phyloP scores from a whole-genome alignment of 192 early-diverging fungal genomes.

The Paraglomus occultum region DNA sequence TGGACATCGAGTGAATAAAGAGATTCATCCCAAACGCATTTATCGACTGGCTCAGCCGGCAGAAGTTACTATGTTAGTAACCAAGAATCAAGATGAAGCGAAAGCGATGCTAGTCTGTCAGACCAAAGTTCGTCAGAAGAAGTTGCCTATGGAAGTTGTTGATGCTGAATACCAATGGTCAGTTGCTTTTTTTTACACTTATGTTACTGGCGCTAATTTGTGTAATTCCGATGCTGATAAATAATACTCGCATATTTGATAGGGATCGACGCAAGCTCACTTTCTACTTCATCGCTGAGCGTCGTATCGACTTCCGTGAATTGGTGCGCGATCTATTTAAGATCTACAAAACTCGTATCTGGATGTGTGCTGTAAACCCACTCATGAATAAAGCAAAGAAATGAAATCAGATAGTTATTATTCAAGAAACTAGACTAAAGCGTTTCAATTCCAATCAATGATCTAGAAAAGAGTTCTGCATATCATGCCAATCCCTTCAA shows the following conservation, averaged over 20 bases:
- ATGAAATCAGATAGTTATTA: background rate
- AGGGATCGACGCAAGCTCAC: constrained; percentile 96
- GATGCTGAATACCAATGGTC: constrained; percentile 99
- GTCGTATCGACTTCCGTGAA: constrained; percentile 95
- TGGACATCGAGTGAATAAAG: constrained; percentile 52
- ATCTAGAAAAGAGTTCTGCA: background rate
- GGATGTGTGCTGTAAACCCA: constrained; percentile 71
- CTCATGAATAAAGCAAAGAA: constrained; percentile 30
- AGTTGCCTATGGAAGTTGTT: constrained; percentile 92
- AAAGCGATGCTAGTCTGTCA: constrained; percentile 87
- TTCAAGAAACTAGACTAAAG: no score
- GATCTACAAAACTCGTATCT: constrained; percentile 97
- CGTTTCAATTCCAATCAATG: background rate
- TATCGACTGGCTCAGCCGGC: constrained; percentile 74
- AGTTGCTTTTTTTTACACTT: constrained; percentile 11
- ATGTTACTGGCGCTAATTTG: background rate
- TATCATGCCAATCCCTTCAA: background rate
- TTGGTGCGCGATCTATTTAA: constrained; percentile 95
- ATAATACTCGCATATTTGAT: background rate
- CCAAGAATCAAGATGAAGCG: constrained; percentile 87
- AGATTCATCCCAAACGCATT: constrained; percentile 90
- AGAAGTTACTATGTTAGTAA: constrained; percentile 77
- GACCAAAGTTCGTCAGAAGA: constrained; percentile 83
- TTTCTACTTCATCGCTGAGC: constrained; percentile 92
- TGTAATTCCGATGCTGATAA: background rate